Base-by-base conservation (phyloP, 2,329 filamentous ascomycete genomes). In the Emmonsiellopsis sp. region DNA sequence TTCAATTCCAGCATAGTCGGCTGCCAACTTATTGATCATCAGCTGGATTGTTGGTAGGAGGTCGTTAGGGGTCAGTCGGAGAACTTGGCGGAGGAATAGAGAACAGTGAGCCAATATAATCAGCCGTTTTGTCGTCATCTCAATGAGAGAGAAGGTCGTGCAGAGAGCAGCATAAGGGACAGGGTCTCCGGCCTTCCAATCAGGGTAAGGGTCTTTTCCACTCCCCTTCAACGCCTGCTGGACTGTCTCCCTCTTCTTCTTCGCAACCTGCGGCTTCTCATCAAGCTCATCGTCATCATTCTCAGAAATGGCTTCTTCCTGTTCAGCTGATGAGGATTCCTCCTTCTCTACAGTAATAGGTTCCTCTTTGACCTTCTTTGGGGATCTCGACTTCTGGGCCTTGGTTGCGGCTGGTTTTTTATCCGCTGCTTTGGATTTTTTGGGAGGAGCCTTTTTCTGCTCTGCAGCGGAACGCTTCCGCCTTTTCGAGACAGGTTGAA, bases 21-120 rank as follows among this genome's bases (percentile, higher is more conserved):
- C 92, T 2, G 93, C 93, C 31, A 98, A 82, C 69, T 97, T 97
- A 73, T 96, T 96, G 69, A 95, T 88, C 93, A 98, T 97, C 33
- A 98, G 81, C 57, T 95, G 78, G 27, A 97, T 85, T 0, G 89
- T 95, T 0, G 91, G 84, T 2, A 96, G 78, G 17, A 98, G 78
- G 66, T 98, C 93, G 13, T 84, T 78, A 0, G 93, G 93, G 0
- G 90, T 96, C 37, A 98, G 76, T 14, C 92, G 83, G 61, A 97
- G 78, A n/a, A 98, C 92, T 71, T 98, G 93, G 36, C 88, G 86
- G 49, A 98, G 78, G 66, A 98, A 97, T 1, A 89, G 77, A 1
- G 91, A 87, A 70, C 91, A 96, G 66, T 96, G 85, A 14, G 91
- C 87, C 60, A 87, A 81, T 57, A 98, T 98, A 56, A 90, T 78